Evolutionary conservation across 257 asterid species (phyloP).

Genomic region (Forsythia suspensa): DNA sequence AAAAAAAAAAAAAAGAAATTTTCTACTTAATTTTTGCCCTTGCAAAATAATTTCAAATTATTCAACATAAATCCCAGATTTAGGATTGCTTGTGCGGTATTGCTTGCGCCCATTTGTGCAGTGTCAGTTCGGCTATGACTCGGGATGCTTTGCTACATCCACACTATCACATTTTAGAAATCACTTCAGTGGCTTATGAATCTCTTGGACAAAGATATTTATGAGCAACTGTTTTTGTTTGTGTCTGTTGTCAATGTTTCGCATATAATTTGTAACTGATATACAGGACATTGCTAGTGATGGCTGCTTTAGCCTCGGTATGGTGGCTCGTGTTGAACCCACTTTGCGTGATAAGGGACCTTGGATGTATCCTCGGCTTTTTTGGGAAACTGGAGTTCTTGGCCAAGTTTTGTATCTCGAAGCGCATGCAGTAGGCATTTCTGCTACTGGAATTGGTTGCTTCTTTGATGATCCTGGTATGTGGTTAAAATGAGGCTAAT

Average conservation of each 20-base stretch:
- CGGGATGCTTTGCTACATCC: neutral
- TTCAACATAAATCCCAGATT: too few species aligned
- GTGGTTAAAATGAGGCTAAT: constrained; percentile 8
- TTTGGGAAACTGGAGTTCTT: constrained; percentile 98
- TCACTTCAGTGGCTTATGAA: neutral
- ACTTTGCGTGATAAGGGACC: constrained; percentile 54
- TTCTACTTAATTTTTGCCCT: neutral
- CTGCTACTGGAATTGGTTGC: constrained; percentile 98
- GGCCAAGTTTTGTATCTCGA: constrained; percentile 95
- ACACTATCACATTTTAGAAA: neutral
- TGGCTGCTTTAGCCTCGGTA: constrained; percentile 97
- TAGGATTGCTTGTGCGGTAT: neutral
- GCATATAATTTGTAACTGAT: constrained; percentile 1
- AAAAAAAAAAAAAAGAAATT: too few species aligned
- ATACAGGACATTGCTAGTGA: constrained; percentile 83
- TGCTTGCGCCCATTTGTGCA: neutral
- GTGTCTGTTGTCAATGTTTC: constrained; percentile 5
- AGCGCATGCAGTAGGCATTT: constrained; percentile 87
- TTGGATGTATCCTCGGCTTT: constrained; percentile 95
- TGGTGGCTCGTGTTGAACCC: constrained; percentile 86
- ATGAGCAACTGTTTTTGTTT: neutral
- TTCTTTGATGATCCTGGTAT: constrained; percentile 93
- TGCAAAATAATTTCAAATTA: too few species aligned
- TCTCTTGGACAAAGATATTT: neutral
- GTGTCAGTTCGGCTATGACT: neutral